phyloP scores from a whole-genome alignment of 257 asterid genomes.

The Lithospermum erythrorhizon region DNA sequence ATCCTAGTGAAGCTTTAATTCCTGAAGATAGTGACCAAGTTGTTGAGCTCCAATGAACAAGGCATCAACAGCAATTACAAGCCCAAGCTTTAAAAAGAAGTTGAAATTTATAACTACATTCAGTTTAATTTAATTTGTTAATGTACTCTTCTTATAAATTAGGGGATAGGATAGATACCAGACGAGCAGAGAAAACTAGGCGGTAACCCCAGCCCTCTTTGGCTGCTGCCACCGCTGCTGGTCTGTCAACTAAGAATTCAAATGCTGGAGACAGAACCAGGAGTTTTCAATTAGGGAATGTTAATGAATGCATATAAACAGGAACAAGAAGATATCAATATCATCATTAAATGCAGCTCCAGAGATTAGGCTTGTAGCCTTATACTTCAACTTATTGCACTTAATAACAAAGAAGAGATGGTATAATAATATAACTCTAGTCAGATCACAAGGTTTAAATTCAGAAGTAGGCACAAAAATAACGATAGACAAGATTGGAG shows the following conservation, averaged over 20 bases:
- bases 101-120: constrained; percentile 1
- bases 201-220: constrained; percentile 92
- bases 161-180: constrained; percentile 35
- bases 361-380: not conserved
- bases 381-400: not conserved
- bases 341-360: too few relatives aligned
- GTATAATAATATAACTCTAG: not conserved
- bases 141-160: constrained; percentile 1
- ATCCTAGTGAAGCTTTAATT: constrained; percentile 44
- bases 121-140: not conserved
- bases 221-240: constrained; percentile 89
- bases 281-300: not conserved
- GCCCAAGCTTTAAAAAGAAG: constrained; percentile 41
- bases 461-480: not conserved
- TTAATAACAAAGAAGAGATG: not conserved
- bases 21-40: constrained; percentile 61
- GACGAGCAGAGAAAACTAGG: constrained; percentile 67
- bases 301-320: not conserved
- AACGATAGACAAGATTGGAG: constrained; percentile 3
- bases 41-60: constrained; percentile 70
- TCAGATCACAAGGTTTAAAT: not conserved
- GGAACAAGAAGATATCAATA: too few relatives aligned
- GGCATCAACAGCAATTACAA: constrained; percentile 61
- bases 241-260: constrained; percentile 64
- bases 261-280: constrained; percentile 1